Conservation (phyloP, 108 stramenopile species). For the Conticribra guillardii region DNA sequence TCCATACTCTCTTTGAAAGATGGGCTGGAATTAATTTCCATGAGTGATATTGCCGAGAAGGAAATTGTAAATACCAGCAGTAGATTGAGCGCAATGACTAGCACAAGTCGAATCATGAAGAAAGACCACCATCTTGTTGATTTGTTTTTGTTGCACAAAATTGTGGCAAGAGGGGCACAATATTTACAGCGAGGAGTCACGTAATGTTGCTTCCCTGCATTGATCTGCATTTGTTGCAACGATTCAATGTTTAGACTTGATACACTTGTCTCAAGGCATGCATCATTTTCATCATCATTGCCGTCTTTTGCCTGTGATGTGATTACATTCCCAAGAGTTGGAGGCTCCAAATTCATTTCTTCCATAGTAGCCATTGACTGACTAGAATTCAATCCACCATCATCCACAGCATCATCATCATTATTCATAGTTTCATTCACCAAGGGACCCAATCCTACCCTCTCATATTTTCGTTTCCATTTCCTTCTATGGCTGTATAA, state of each 20-base stretch:
- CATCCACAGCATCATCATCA: background rate
- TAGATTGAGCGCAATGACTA: constrained; percentile 25
- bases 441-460: constrained; percentile 5
- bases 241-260: too few species aligned
- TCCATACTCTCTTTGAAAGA: constrained; percentile 32
- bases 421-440: background rate
- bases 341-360: background rate
- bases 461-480: constrained; percentile 12
- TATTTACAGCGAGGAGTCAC: constrained; percentile 31
- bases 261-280: too few species aligned
- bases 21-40: constrained; percentile 36
- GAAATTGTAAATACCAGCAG: constrained; percentile 28
- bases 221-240: background rate
- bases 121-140: background rate
- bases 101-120: constrained; percentile 17
- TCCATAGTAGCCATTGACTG: background rate
- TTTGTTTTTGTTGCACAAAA: constrained; percentile 3
- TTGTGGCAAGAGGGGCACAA: constrained; percentile 13
- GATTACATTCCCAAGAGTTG: background rate
- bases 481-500: constrained; percentile 6
- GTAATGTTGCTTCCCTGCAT: background rate
- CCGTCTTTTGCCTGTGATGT: background rate
- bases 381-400: background rate
- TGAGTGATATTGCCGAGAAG: constrained; percentile 43
- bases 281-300: constrained; percentile 9